Conservation (phyloP, 306 rosid species). For the Cicer judaicum region DNA sequence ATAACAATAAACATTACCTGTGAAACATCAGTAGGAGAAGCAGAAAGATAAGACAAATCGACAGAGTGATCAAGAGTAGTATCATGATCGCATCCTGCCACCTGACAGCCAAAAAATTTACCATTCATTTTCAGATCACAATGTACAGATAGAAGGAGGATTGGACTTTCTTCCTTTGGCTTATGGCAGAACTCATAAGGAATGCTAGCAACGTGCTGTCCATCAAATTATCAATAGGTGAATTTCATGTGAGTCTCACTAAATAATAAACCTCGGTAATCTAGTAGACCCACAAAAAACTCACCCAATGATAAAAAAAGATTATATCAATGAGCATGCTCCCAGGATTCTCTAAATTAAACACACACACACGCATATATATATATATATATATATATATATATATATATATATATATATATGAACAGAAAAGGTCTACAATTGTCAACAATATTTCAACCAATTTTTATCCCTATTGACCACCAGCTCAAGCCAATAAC, state of each 20-base stretch:
- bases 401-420: neutral
- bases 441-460: slow-evolving; percentile 14
- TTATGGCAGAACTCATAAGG: slow-evolving; percentile 7
- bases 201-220: neutral
- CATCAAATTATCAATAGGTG: neutral
- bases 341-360: no score
- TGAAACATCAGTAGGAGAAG: slow-evolving; percentile 83
- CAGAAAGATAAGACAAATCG: slow-evolving; percentile 68
- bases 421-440: slow-evolving; percentile 3
- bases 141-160: slow-evolving; percentile 27
- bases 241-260: slow-evolving; percentile 13
- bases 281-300: slow-evolving; percentile 16
- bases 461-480: neutral
- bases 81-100: slow-evolving; percentile 89
- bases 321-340: neutral
- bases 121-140: slow-evolving; percentile 42
- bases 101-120: slow-evolving; percentile 64
- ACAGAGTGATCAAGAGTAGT: slow-evolving; percentile 64
- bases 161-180: neutral
- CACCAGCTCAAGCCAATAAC: slow-evolving; percentile 25
- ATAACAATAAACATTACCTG: slow-evolving; percentile 58
- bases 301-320: slow-evolving; percentile 14
- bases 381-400: no score
- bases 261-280: neutral
- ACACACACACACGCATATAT: no score